These are phyloP conservation scores for Scheffersomyces lignosus DNA, from an alignment of 805 yeast species.

Conservation along the genomic window DNA sequence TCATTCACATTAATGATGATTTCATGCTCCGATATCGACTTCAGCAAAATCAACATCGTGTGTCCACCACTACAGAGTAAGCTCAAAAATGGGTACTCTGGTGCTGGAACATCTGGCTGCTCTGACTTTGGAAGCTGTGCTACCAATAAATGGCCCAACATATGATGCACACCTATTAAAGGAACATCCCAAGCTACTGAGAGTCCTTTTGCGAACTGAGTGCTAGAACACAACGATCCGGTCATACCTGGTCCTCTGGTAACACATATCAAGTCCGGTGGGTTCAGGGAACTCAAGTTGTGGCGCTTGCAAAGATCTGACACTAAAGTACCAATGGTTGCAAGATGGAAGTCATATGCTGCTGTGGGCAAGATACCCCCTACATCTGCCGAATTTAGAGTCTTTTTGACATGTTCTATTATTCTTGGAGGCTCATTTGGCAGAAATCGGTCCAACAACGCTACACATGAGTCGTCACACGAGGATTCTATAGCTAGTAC, in stretches of 20 bases:
- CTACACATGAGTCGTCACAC: conserved; percentile 93
- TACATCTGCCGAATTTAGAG: conserved; percentile 59
- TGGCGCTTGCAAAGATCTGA: conserved; percentile 40
- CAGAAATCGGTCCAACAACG: conserved; percentile 57
- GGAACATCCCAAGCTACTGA: conserved; percentile 77
- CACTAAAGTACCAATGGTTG: conserved; percentile 53
- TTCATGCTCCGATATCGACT: conserved; percentile 62
- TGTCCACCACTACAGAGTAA: conserved; percentile 92
- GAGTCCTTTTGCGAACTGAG: conserved; percentile 83
- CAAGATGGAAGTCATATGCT: conserved; percentile 80
- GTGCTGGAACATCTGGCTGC: conserved; percentile 51
- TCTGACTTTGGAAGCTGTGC: conserved; percentile 27
- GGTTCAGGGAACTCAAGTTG: conserved; percentile 24
- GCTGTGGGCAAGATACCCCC: conserved; percentile 91
- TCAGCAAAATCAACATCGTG: conserved; percentile 77
- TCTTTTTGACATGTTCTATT: conserved; percentile 59
- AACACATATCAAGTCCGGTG: conserved; percentile 79
- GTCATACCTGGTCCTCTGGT: conserved; percentile 98
- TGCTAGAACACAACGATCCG: conserved; percentile 80
- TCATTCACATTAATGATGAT: conserved; percentile 76
- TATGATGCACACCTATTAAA: conserved; percentile 88
- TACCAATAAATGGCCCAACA: conserved; percentile 86
- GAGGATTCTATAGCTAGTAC: conserved; percentile 90
- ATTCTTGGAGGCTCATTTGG: conserved; percentile 43
- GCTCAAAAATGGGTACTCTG: conserved; percentile 69